Base-by-base conservation (phyloP, 2,329 filamentous ascomycete genomes). In the Triangularia verruculosa region DNA sequence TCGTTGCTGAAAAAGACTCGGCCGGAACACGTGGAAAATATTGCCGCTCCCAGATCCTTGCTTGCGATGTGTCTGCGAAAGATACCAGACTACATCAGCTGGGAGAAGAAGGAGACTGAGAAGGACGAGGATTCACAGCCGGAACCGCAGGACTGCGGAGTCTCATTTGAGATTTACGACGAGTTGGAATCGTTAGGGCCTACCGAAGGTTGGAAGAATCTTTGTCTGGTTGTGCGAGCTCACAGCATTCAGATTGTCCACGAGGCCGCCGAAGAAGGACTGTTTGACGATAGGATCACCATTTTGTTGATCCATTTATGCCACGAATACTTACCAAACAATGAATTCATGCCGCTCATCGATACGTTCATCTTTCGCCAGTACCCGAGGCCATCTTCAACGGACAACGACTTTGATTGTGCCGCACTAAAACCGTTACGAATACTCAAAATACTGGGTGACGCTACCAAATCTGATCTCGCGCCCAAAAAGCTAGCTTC, bases 1-100 rank as follows among this genome's bases (percentile, higher is more conserved):
- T 72, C 77, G 4, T 71, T 84, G 24, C 72, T 83, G 3, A 75
- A 74, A 43, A 76, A 78, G 3, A 83, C 81, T 20, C 64, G 57
- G 3, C 17, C 71, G 13, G 22, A 54, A 1, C 57, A n/a, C 34
- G 65, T 12, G 63, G 66, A 56, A 27, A 57, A n/a, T 63, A 65
- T 66, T 65, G 76, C 71, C 20, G 62, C 4, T 6, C 66, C 64
- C 47, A 78, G 74, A 25, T 82, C 81, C 4, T 74, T 85, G 9
- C 64, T 84, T 17, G 77, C 78, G 20, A 80, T 82, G 77, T 82
- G 81, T 62, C 74, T 85, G 5, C 75, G 78, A 59, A 78, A 76
- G 64, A 73, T 85, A 13, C 82, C 82, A 1, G 73, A 74, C 15
- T 83, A 80, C 66, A 79, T 84, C 30, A 71, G 72, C 1, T 76